Percentiles rank a stretch among this genome's conserved stretches.
These are phyloP conservation scores for Fomitopsis schrenkii DNA, from an alignment of 1,284 basidiomycete species.

Conservation along the genomic window DNA sequence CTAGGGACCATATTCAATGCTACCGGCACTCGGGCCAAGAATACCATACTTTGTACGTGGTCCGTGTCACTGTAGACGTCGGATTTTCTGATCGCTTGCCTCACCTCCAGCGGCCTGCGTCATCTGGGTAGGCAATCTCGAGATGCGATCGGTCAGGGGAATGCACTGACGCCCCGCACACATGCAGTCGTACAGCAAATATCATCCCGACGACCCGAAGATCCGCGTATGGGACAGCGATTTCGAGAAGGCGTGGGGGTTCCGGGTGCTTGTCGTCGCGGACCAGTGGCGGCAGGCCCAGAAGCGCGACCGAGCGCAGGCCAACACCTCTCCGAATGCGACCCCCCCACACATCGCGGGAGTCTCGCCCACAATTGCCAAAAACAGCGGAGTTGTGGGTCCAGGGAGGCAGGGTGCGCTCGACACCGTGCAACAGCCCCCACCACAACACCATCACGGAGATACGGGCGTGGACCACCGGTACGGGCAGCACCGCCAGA, in stretches of 20 bases:
- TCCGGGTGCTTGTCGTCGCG: slow-evolving; percentile 26
- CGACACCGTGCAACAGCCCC: slow-evolving; percentile 4
- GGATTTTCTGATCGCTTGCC: slow-evolving; percentile 9
- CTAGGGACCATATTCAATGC: slow-evolving; percentile 56
- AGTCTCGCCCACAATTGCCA: slow-evolving; percentile 5
- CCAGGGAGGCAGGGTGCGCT: slow-evolving; percentile 1
- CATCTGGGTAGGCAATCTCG: slow-evolving; percentile 48
- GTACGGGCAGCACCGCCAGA: neutral
- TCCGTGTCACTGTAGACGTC: slow-evolving; percentile 1
- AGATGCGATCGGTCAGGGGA: neutral
- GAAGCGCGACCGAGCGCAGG: slow-evolving; percentile 14
- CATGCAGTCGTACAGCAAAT: slow-evolving; percentile 59
- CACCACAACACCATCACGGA: slow-evolving; percentile 6
- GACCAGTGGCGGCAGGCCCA: slow-evolving; percentile 29
- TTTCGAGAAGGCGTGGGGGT: slow-evolving; percentile 63
- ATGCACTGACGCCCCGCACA: neutral
- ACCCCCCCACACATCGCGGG: neutral
- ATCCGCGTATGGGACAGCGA: slow-evolving; percentile 53
- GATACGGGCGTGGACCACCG: slow-evolving; percentile 5
- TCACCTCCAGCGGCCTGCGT: slow-evolving; percentile 50
- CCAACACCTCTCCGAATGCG: neutral
- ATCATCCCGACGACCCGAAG: slow-evolving; percentile 49
- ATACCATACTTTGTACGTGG: slow-evolving; percentile 62
- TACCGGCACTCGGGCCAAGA: slow-evolving; percentile 60
- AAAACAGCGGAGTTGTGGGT: neutral